Base-by-base conservation (phyloP, 306 rosid genomes). In the Macrotyloma uniflorum region DNA sequence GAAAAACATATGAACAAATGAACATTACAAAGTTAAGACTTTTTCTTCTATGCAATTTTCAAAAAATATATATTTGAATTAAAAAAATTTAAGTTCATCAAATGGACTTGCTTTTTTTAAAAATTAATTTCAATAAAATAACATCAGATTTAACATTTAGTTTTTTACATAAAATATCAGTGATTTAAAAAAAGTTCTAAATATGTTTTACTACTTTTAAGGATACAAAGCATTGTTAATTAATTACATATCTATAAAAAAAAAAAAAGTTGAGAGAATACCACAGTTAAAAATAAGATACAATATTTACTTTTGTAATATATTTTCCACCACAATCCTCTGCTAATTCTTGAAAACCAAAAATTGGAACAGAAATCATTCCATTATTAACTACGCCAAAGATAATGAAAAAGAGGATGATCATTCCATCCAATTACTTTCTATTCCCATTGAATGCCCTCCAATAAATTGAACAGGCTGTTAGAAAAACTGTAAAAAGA, bases 401-500 rank as follows among this genome's bases (percentile, higher is more conserved):
- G 46, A 49, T 62, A 33, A 71, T n/a, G 26, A 38, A 71, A 49
- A 71, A 59, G 54, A 35, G 45, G 63, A 49, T 36, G 47, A 18
- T 24, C 67, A 64, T 63, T 72, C 59, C 79, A 63, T 63, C 66
- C 32, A 22, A 10, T 71, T 63, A 40, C 19, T 24, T 79, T 72
- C 19, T 14, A 72, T 63, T 72, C 59, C 68, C 18, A 53, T 14
- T 61, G 50, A 47, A 49, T 49, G 13, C 65, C 26, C 14, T 61
- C 66, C n/a, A 49, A 61, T 38, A 36, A 71, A 79, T 36, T 58
- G 70, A 61, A 33, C 55, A 43, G 6, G 32, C 22, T 45, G 64
- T 11, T 35, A 14, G 16, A 28, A 46, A 59, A 46, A 58, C 70
- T 32, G 20, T 40, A 45, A 69, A 67, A 14, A 7, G 57, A 22